Evolutionary conservation across 2,329 filamentous ascomycete genomes (phyloP), one percentile per base, ranked within the genome.

Genomic region (Beauveria rudraprayagi): DNA sequence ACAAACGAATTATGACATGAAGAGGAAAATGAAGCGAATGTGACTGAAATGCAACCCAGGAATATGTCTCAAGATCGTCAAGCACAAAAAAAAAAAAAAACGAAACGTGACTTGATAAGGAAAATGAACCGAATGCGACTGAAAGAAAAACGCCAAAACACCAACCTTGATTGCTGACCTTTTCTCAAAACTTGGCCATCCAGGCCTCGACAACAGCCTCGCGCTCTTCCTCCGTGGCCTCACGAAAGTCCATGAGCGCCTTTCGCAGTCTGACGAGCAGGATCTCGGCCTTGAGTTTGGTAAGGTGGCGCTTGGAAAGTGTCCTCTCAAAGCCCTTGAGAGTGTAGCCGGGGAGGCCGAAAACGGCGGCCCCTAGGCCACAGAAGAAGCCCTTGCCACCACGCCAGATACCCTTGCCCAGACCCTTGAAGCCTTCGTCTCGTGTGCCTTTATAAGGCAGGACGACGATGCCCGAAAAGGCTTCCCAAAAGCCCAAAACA

Each of bases 401-500:
- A 71, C 68, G 76, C 75, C 52, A 76, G 68, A 82, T 65, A 0
- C 86, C 86, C 69, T 86, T 88, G 10, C 86, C 66, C 5, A 88
- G 76, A 1, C 89, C 89, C 8, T 77, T 78, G 1, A 76, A 72
- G 1, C 87, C 87, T 61, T 84, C 83, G 51, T 87, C 82, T 67
- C 82, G 84, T 1, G 83, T 83, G 3, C 86, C 87, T 56, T 81
- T 77, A 9, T 84, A 75, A 0, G 88, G 88, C 63, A 88, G 85
- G 0, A 80, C 84, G 3, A 88, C 78, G 17, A 90, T 72, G 0
- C 88, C 88, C 1, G 85, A 83, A 28, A 89, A 81, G 1, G 86
- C 88, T 66, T 90, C 86, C 69, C 84, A 90, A 9, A 90, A 75
- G 0, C 88, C 86, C 53, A 84, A 78, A 1, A 77, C 80, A 61